phyloP scores from a whole-genome alignment of 805 yeast species.

The Suhomyces vadensis region DNA sequence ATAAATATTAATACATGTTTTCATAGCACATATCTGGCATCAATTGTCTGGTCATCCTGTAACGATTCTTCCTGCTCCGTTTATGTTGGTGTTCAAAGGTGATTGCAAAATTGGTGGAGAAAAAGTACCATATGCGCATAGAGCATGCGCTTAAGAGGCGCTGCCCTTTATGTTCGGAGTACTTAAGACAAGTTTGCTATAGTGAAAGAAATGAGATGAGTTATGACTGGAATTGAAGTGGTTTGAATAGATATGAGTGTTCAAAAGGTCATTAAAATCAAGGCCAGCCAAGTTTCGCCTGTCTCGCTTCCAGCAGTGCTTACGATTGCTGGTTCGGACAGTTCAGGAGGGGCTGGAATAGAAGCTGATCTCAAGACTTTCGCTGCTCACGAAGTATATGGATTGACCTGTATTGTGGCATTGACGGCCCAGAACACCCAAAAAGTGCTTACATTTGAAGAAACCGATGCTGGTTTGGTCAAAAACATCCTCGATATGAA shows the following conservation, averaged over 20 bases:
- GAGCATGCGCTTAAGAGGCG: not conserved
- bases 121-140: not conserved
- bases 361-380: constrained; percentile 87
- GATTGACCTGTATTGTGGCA: constrained; percentile 74
- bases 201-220: no score
- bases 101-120: not conserved
- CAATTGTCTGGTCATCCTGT: not conserved
- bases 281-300: not conserved
- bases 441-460: constrained; percentile 44
- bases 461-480: constrained; percentile 47
- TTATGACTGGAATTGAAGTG: no score
- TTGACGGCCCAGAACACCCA: constrained; percentile 76
- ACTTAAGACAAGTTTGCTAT: no score
- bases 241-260: not conserved
- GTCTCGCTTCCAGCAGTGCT: constrained; percentile 20
- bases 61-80: no score
- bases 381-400: constrained; percentile 73
- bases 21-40: not conserved
- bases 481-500: constrained; percentile 51
- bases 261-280: not conserved
- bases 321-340: constrained; percentile 72
- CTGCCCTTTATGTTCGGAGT: no score
- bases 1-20: not conserved
- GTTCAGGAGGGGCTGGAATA: constrained; percentile 89
- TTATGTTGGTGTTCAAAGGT: no score